phyloP scores from a whole-genome alignment of 202 grass and related monocot genomes.

The Saccharum hybrid region DNA sequence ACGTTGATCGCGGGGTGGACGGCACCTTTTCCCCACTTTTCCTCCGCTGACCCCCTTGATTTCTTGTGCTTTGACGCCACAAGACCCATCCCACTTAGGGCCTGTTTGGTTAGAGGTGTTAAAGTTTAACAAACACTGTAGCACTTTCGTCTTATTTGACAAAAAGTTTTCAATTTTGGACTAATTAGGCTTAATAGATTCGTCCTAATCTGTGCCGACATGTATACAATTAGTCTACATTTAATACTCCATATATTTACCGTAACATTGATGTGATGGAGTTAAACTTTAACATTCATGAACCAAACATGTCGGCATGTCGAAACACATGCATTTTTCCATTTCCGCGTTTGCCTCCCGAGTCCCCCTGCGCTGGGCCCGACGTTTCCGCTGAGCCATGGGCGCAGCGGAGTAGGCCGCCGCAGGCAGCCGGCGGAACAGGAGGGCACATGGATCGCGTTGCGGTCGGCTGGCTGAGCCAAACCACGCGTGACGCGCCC shows the following conservation, averaged over 20 bases:
- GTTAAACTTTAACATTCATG: too few relatives aligned
- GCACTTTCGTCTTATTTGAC: too few relatives aligned
- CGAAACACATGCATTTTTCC: background rate
- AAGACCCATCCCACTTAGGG: background rate
- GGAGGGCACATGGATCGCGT: background rate
- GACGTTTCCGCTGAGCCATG: background rate
- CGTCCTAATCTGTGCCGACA: too few relatives aligned
- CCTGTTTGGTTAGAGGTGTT: too few relatives aligned
- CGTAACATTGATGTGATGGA: too few relatives aligned
- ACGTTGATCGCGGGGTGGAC: background rate
- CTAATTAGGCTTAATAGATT: too few relatives aligned
- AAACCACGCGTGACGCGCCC: background rate
- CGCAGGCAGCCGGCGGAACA: background rate
- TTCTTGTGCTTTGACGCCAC: background rate
- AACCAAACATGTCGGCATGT: background rate
- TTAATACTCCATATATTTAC: too few relatives aligned
- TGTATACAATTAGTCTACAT: too few relatives aligned
- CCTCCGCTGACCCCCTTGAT: background rate
- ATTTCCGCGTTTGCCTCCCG: background rate
- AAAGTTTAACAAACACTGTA: too few relatives aligned
- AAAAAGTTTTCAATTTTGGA: too few relatives aligned
- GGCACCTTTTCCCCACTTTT: background rate
- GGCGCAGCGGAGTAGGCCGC: background rate
- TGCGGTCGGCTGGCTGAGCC: background rate
- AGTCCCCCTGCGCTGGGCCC: background rate